Base-by-base conservation (phyloP, 169 alveolate species). In the Eimeria maxima region DNA sequence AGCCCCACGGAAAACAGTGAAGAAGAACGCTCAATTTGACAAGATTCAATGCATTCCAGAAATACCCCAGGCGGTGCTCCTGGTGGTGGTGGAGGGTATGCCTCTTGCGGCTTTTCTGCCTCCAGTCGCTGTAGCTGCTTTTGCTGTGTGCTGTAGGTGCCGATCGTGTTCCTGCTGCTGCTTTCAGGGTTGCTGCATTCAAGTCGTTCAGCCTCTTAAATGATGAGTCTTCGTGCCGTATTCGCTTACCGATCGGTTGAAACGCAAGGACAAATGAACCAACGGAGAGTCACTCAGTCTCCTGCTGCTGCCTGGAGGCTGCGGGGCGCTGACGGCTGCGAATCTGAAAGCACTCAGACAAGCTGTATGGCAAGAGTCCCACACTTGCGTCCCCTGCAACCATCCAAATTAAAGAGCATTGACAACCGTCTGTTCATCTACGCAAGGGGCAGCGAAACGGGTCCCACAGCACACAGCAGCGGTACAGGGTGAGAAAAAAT, bases 251-350 rank as follows among this genome's bases (percentile, higher is more conserved):
- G 38, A 14, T 24, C 42, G 0, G 42, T 24, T 24, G 74, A 29
- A 13, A 65, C 0, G 74, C 20, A 65, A 0, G 55, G 27, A 16
- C 50, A 73, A n/a, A 73, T 38, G 57, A 4, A n/a, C 47, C 24
- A 22, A 20, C 84, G 14, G 44, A 24, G 33, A 42, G 55, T 73
- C 55, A 73, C 84, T 73, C 84, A 11, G 89, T 53, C 38, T 45
- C 69, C 67, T n/a, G 50, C 29, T 78, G 89, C 38, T 47, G 89
- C 55, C 89, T 69, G 27, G 89, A 78, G 65, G 89, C 89, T 16
- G 69, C 89, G 11, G 89, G 89, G 69, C 89, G 89, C 38, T 78
- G 89, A 14, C 89, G 89, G 45, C 69, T 78, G 69, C 89, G 89
- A 24, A 78, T 78, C 89, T 78, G 89, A 78, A 78, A 22, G 38